These are phyloP conservation scores for Laetiporus sulphureus DNA, from an alignment of 1,284 basidiomycete species.

Conservation along the genomic window DNA sequence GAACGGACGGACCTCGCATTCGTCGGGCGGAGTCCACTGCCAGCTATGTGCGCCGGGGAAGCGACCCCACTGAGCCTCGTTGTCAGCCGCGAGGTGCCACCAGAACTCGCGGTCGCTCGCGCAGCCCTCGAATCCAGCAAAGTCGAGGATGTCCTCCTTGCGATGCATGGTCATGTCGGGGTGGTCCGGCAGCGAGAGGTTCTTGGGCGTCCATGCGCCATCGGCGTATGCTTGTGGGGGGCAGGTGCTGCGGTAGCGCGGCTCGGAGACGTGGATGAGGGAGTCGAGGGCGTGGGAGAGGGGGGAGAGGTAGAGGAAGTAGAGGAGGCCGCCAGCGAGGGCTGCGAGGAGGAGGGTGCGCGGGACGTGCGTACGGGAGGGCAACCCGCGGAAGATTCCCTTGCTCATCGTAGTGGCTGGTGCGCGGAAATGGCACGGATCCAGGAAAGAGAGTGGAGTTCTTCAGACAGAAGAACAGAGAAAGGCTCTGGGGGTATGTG, in stretches of 20 bases:
- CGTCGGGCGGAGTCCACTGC: slow-evolving; percentile 37
- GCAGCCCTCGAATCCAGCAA: slow-evolving; percentile 52
- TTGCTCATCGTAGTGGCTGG: neutral
- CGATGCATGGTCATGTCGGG: slow-evolving; percentile 10
- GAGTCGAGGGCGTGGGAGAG: slow-evolving; percentile 7
- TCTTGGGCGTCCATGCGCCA: slow-evolving; percentile 34
- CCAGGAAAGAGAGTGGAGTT: neutral
- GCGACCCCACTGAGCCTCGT: slow-evolving; percentile 37
- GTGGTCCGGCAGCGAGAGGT: slow-evolving; percentile 13
- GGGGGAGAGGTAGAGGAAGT: slow-evolving; percentile 13
- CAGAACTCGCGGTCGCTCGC: slow-evolving; percentile 52
- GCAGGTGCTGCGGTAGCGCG: slow-evolving; percentile 24
- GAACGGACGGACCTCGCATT: slow-evolving; percentile 36
- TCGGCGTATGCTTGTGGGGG: slow-evolving; percentile 35
- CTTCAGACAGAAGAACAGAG: neutral
- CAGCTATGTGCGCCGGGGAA: slow-evolving; percentile 47
- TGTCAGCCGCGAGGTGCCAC: slow-evolving; percentile 56
- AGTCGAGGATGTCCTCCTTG: slow-evolving; percentile 34
- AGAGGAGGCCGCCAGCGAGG: slow-evolving; percentile 11
- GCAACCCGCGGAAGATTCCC: slow-evolving; percentile 3
- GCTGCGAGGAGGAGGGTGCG: slow-evolving; percentile 9
- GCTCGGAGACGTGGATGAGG: slow-evolving; percentile 4
- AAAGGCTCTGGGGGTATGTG: too few species aligned
- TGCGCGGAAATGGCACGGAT: neutral
- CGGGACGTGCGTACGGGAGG: slow-evolving; percentile 1